Evolutionary conservation across 2,329 filamentous ascomycete genomes (phyloP).

Genomic region (Penicillium sp.): DNA sequence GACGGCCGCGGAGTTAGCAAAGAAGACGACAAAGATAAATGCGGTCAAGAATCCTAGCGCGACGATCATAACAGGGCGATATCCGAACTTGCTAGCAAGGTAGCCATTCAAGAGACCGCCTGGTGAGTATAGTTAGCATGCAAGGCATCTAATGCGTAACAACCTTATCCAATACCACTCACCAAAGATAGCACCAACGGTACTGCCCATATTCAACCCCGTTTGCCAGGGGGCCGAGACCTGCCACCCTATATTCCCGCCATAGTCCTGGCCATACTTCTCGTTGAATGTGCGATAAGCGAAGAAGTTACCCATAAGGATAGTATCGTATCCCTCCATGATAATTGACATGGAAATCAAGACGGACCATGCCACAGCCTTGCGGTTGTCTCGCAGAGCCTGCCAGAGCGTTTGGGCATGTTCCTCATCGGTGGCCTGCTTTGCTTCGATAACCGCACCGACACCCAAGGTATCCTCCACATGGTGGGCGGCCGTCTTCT

Average conservation of each 20-base stretch:
- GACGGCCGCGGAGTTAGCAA: conserved; percentile 48
- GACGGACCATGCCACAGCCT: conserved; percentile 38
- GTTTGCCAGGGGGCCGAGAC: conserved; percentile 65
- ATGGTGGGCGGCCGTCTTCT: conserved; percentile 29
- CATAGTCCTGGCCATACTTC: conserved; percentile 34
- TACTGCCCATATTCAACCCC: conserved; percentile 51
- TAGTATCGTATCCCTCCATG: conserved; percentile 58
- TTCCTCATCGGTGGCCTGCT: conserved; percentile 24
- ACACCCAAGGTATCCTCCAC: conserved; percentile 29
- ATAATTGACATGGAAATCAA: conserved; percentile 51
- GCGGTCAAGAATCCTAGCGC: conserved; percentile 45
- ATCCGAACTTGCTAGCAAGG: conserved; percentile 39
- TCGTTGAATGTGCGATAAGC: conserved; percentile 48
- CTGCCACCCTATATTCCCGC: conserved; percentile 14
- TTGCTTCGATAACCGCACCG: conserved; percentile 25
- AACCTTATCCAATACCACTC: not conserved
- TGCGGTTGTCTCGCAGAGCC: conserved; percentile 23
- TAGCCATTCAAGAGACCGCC: conserved; percentile 34
- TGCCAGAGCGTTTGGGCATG: conserved; percentile 21
- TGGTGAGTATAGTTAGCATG: conserved; percentile 5
- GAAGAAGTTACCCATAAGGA: conserved; percentile 53
- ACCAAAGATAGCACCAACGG: conserved; percentile 26
- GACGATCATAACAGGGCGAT: conserved; percentile 48
- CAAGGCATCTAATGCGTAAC: no score
- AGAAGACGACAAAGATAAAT: conserved; percentile 55